Evolutionary conservation across 345 rosid genomes (phyloP).

Genomic region (Cardamine chenopodiifolia): DNA sequence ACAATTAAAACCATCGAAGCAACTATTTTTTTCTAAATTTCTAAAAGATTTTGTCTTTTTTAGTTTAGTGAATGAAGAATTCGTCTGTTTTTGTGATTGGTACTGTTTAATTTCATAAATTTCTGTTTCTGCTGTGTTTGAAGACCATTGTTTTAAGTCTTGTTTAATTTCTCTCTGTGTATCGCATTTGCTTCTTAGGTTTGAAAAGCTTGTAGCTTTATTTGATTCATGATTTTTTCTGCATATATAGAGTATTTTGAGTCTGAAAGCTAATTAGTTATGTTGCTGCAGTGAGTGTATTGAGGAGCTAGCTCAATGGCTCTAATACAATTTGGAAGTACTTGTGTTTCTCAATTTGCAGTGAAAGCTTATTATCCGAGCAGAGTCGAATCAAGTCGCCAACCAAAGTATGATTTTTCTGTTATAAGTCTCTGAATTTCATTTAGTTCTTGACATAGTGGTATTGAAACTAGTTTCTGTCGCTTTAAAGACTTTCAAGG

Average conservation of each 20-base stretch:
- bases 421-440: not conserved
- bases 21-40: not conserved
- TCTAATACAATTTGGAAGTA: constrained; percentile 68
- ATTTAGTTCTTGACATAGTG: not conserved
- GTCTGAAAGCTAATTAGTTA: not conserved
- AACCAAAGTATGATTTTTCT: constrained; percentile 45
- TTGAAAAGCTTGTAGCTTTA: not conserved
- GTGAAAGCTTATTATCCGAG: constrained; percentile 47
- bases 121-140: not conserved
- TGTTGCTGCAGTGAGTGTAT: constrained; percentile 38
- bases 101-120: not conserved
- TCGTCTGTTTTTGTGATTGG: not conserved
- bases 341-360: constrained; percentile 58
- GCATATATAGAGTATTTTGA: not conserved
- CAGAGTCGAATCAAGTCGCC: constrained; percentile 39
- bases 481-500: not conserved
- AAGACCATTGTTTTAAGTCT: not conserved
- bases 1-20: not conserved
- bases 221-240: constrained; percentile 6
- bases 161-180: not conserved
- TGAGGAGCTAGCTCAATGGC: constrained; percentile 55
- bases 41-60: not conserved
- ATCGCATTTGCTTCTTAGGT: constrained; percentile 5
- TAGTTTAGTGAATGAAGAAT: constrained; percentile 1
- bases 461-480: too few relatives aligned